A percentile compares a stretch with the other conserved stretches of the same genome.
phyloP scores from a whole-genome alignment of 768 basidiomycete genomes.

The Mycena sanguinolenta region DNA sequence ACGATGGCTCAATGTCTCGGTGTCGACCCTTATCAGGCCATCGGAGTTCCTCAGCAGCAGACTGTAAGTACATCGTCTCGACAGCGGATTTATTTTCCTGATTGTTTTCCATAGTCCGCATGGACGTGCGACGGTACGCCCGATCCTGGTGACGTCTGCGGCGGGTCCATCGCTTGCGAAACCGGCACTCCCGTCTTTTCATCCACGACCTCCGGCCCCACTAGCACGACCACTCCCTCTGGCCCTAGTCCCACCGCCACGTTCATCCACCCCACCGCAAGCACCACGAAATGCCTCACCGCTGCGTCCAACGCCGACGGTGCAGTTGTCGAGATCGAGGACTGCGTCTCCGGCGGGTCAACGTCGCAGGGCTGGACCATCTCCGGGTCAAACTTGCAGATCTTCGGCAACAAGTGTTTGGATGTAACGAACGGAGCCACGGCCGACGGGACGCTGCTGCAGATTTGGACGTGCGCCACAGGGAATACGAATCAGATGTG shows the following conservation, averaged over 20 bases:
- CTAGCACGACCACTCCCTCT: not conserved
- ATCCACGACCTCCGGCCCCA: not conserved
- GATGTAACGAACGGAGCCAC: not conserved
- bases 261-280: constrained; percentile 24
- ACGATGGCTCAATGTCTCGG: not conserved
- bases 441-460: not conserved
- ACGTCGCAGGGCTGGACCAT: constrained; percentile 23
- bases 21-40: not conserved
- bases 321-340: constrained; percentile 22
- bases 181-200: not conserved
- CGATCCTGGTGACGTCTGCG: not conserved
- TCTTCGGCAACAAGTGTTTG: constrained; percentile 32
- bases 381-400: constrained; percentile 34
- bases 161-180: not conserved
- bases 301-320: constrained; percentile 25
- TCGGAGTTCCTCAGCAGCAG: not conserved
- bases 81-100: not conserved
- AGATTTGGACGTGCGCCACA: not conserved
- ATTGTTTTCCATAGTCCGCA: not conserved
- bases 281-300: constrained; percentile 22
- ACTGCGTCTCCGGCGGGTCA: constrained; percentile 5
- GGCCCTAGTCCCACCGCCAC: constrained; percentile 10
- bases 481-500: constrained; percentile 38
- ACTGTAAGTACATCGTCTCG: not conserved
- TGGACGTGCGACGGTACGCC: not conserved